phyloP scores from a whole-genome alignment of 1,284 basidiomycete species.

The Marasmius oreades region DNA sequence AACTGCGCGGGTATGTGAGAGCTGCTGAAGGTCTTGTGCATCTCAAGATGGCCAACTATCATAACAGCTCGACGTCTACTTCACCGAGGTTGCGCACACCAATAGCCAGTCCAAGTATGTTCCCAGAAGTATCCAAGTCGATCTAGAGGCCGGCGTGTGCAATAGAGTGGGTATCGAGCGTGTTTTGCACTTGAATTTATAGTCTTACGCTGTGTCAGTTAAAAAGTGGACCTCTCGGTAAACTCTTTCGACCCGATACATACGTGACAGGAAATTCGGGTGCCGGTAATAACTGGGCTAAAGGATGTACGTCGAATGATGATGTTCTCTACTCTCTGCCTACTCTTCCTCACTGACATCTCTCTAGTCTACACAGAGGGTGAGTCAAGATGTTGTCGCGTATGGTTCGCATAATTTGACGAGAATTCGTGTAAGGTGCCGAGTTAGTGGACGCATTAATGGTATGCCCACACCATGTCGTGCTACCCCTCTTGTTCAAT shows the following conservation, averaged over 20 bases:
- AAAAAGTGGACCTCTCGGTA: conserved; percentile 64
- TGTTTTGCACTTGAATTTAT: not conserved
- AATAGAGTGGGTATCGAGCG: conserved; percentile 53
- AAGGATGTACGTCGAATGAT: conserved; percentile 66
- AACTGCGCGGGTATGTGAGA: conserved; percentile 33
- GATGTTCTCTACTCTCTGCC: not conserved
- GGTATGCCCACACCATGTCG: conserved; percentile 29
- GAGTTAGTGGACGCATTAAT: conserved; percentile 88
- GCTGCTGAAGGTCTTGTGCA: not conserved
- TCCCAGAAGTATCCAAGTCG: conserved; percentile 90
- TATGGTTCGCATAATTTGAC: not conserved
- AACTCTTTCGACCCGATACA: conserved; percentile 87
- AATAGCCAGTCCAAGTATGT: conserved; percentile 67
- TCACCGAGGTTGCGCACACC: conserved; percentile 54
- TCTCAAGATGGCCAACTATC: not conserved
- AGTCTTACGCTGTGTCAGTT: conserved; percentile 39
- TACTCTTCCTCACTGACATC: conserved; percentile 9
- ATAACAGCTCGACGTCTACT: conserved; percentile 69
- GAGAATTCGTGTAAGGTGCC: conserved; percentile 52
- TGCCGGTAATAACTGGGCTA: conserved; percentile 94
- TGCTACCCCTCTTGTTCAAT: not conserved
- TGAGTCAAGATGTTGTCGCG: conserved; percentile 21
- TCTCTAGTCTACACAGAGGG: conserved; percentile 83
- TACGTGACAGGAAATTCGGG: conserved; percentile 72
- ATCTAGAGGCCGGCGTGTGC: conserved; percentile 89